Base-by-base conservation (phyloP, 1,284 basidiomycete species). In the Phlebopus sp. region DNA sequence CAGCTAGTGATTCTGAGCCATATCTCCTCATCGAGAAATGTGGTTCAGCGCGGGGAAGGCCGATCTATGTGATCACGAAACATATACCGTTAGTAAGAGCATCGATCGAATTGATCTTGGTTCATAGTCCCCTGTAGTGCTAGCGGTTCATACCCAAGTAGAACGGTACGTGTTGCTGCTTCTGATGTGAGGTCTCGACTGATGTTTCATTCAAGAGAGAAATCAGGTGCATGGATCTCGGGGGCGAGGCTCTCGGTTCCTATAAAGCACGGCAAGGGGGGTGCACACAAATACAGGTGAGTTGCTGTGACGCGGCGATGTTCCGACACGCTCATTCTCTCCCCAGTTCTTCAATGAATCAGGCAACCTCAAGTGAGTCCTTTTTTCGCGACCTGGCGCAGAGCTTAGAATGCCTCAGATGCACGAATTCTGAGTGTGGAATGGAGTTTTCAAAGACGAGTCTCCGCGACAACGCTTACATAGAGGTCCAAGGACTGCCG, bases 11-110 rank as follows among this genome's bases (percentile, higher is more conserved):
- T n/a, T 41, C 58, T 49, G 69, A 71, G 45, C 71, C 71, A 37
- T 69, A 65, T 48, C 67, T 71, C 38, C 56, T 70, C 42, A 64
- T 71, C 27, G 69, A 71, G 56, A 72, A 71, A 55, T 71, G 69
- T 50, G 69, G 69, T 6, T 66, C 69, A 30, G 60, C 62, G 25
- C 61, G 71, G 25, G 72, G 71, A 34, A 70, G 63, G 40, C 69
- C 71, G 32, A 72, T 71, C 54, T 71, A 71, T 47, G 71, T 74
- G 51, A 73, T 71, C 58, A 71, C 71, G 17, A 73, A 71, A 53
- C 55, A 74, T 38, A 69, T 55, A 27, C 72, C 69, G 72, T 74
- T 49, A 71, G 69, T 71, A 18, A 46, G 30, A 30, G 36, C 30
- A 19, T 44, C 49, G 36, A 39, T 49, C 42, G 35, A 37, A 35